Conservation (phyloP, 1,284 basidiomycete species). For the Moniliella sp. region DNA sequence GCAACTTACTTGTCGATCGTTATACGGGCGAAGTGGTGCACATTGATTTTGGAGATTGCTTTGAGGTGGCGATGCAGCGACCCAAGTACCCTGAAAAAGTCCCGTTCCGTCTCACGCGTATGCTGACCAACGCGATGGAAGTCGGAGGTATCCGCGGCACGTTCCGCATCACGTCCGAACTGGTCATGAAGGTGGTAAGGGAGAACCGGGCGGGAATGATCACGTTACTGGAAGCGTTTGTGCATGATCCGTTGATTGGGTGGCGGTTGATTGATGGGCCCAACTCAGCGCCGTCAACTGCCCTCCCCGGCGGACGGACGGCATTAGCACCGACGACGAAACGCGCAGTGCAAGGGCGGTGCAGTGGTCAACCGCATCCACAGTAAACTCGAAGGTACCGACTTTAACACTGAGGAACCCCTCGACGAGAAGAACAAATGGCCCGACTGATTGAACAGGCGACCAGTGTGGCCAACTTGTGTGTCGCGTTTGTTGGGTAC, state of each 20-base stretch:
- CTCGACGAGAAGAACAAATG: slow-evolving; percentile 20
- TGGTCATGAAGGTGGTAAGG: slow-evolving; percentile 83
- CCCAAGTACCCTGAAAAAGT: slow-evolving; percentile 99
- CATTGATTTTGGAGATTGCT: slow-evolving; percentile 59
- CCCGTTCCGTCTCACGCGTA: slow-evolving; percentile 87
- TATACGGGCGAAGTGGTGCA: slow-evolving; percentile 84
- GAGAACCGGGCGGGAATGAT: slow-evolving; percentile 93
- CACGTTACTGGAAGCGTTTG: slow-evolving; percentile 74
- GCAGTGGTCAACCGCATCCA: slow-evolving; percentile 29
- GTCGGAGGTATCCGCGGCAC: slow-evolving; percentile 84
- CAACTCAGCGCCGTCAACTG: too few relatives aligned
- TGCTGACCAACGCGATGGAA: slow-evolving; percentile 99
- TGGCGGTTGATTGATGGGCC: slow-evolving; percentile 41
- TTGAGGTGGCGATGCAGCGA: slow-evolving; percentile 38
- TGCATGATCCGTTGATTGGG: slow-evolving; percentile 43
- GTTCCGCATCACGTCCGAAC: slow-evolving; percentile 84
- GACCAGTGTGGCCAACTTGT: slow-evolving; percentile 25
- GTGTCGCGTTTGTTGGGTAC: slow-evolving; percentile 29
- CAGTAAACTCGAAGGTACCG: slow-evolving; percentile 26
- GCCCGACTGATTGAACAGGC: slow-evolving; percentile 21
- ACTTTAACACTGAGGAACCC: slow-evolving; percentile 19
- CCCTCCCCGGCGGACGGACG: too few relatives aligned
- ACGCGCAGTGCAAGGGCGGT: slow-evolving; percentile 23
- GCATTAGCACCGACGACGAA: slow-evolving; percentile 6
- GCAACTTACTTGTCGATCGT: slow-evolving; percentile 77